Evolutionary conservation across 2,329 filamentous ascomycete genomes (phyloP), one percentile per base, ranked within the genome.

Genomic region (Curvularia sp.): DNA sequence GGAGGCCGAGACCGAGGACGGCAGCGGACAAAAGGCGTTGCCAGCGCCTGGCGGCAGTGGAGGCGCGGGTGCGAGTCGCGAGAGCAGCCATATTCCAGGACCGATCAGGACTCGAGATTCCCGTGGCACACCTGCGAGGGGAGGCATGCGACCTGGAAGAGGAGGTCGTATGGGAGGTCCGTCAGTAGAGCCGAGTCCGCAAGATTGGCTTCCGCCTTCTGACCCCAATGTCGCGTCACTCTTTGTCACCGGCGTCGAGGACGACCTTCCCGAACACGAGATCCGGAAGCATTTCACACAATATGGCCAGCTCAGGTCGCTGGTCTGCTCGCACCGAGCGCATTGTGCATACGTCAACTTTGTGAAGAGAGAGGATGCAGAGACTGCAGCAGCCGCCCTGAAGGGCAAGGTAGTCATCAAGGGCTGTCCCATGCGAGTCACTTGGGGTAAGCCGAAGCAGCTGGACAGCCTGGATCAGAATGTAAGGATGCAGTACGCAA

Each of bases 311-410:
- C 89, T 99, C 60, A 91, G 95, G 70, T 97, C 93, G 26, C 81
- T 99, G 15, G 89, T 99, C 38, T 98, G 95, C 78, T 97, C 93
- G 6, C 95, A 99, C 80, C 93, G 96, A 81, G 94, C 94, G 15
- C 95, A 98, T 74, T 98, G 93, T 76, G 95, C 95, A 1, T 99
- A 98, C 74, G 84, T 99, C 79, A 99, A 99, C 79, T 99, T 92
- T 75, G 88, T 93, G 67, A 91, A 89, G 3, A 86, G 95, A 57
- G 88, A 92, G 61, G 89, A 86, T 0, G 95, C 96, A 0, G 95
- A 99, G 79, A 88, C 85, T 58, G 96, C 96, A 0, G 92, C 95
- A 0, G 87, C 87, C 33, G 87, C 91, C 20, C 94, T 92, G 67
- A 90, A 97, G 76, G 95, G 96, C 5, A 90, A 90, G 61, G 92